phyloP scores from a whole-genome alignment of 2,329 filamentous ascomycete genomes.

The Botryosphaeria dothidea region DNA sequence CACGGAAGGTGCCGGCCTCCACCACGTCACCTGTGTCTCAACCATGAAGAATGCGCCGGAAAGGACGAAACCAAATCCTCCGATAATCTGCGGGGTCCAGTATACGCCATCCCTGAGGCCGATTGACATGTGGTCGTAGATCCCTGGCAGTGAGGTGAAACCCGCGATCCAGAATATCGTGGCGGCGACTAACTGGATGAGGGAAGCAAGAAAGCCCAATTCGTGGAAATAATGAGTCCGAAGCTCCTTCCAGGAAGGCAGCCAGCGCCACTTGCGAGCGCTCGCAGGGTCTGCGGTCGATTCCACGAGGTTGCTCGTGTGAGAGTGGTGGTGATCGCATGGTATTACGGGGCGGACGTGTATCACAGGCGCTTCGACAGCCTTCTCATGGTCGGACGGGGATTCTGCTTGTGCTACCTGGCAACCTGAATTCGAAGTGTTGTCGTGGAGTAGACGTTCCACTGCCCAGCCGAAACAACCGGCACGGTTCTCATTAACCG shows the following conservation, averaged over 20 bases:
- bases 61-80: conserved; percentile 63
- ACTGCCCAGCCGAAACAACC: conserved; percentile 72
- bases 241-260: conserved; percentile 58
- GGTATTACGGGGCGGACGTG: neutral
- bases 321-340: conserved; percentile 40
- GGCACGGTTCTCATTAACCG: conserved; percentile 65
- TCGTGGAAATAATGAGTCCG: conserved; percentile 61
- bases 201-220: conserved; percentile 63
- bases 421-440: conserved; percentile 18
- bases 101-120: conserved; percentile 56
- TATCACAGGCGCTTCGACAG: conserved; percentile 12
- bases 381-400: conserved; percentile 22
- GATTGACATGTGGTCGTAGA: conserved; percentile 52
- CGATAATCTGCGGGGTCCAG: conserved; percentile 64
- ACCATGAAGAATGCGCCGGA: conserved; percentile 63
- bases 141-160: conserved; percentile 60
- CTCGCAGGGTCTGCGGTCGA: neutral
- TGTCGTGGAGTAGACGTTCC: conserved; percentile 40
- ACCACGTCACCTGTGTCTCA: conserved; percentile 67
- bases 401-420: conserved; percentile 19
- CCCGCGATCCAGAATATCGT: conserved; percentile 66
- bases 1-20: conserved; percentile 54
- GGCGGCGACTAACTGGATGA: conserved; percentile 58
- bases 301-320: conserved; percentile 35
- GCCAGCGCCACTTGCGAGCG: conserved; percentile 56